These are phyloP conservation scores for Sclerotinia spermophila DNA, from an alignment of 2,329 filamentous ascomycete genomes.

Conservation along the genomic window DNA sequence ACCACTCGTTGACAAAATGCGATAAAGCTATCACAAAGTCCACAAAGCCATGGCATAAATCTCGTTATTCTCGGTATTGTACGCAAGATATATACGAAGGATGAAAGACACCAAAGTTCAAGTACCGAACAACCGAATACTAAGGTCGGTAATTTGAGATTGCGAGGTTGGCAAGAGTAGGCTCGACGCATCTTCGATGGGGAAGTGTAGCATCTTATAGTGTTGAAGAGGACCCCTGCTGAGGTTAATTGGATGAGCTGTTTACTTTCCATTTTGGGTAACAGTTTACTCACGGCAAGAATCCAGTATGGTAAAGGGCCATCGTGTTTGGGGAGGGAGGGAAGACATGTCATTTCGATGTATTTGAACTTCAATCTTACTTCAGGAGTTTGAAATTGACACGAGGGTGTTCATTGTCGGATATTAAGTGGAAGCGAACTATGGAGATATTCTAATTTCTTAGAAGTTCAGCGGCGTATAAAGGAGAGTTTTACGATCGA, in stretches of 20 bases:
- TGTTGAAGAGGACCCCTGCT: background rate
- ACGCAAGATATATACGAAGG: conserved; percentile 60
- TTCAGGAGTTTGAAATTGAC: too few species aligned
- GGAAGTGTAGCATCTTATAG: background rate
- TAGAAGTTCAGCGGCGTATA: background rate
- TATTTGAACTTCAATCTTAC: background rate
- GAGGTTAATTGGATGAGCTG: background rate
- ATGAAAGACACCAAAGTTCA: conserved; percentile 62
- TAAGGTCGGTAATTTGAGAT: conserved; percentile 53
- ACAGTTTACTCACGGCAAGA: background rate
- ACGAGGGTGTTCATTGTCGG: background rate
- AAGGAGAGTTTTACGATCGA: background rate
- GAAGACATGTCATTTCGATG: background rate
- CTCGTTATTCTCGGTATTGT: conserved; percentile 54
- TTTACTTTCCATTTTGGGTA: too few species aligned
- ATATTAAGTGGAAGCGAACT: background rate
- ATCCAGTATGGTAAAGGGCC: background rate
- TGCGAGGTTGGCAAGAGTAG: background rate
- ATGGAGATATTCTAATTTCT: background rate
- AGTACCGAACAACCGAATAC: conserved; percentile 65
- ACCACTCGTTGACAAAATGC: background rate
- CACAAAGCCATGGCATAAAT: conserved; percentile 59
- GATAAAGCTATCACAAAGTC: conserved; percentile 57
- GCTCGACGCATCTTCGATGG: background rate
- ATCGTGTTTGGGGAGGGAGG: background rate